Percentiles rank a stretch among this genome's conserved stretches.
These are phyloP conservation scores for Leucocoprinus sp. DNA, from an alignment of 768 basidiomycete genomes.

Conservation along the genomic window DNA sequence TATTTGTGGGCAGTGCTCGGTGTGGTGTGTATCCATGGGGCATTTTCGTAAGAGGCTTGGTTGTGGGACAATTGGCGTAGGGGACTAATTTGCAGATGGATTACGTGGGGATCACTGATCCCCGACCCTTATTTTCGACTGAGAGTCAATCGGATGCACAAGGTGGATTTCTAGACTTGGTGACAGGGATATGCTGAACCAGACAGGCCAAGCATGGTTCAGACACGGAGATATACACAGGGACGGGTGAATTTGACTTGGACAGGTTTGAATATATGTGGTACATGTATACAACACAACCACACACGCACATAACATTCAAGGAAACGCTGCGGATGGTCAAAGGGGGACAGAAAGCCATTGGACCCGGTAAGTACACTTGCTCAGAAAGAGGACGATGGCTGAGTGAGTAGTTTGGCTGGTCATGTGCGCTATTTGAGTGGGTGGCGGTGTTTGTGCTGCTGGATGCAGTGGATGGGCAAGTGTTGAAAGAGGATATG, in stretches of 20 bases:
- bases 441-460: conserved; percentile 32
- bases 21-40: neutral
- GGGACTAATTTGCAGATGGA: neutral
- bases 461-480: conserved; percentile 27
- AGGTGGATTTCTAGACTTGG: neutral
- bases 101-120: neutral
- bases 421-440: conserved; percentile 30
- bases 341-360: conserved; percentile 27
- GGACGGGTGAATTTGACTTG: conserved; percentile 30
- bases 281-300: conserved; percentile 30
- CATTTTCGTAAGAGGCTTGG: conserved; percentile 1
- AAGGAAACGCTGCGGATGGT: conserved; percentile 30
- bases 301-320: conserved; percentile 32
- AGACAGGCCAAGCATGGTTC: conserved; percentile 36
- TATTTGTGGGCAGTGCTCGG: neutral
- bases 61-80: too few relatives aligned
- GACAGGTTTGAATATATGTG: conserved; percentile 31
- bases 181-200: neutral
- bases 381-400: neutral
- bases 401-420: conserved; percentile 27
- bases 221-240: conserved; percentile 29
- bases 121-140: neutral
- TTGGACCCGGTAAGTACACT: conserved; percentile 23
- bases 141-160: neutral
- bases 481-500: conserved; percentile 31